Evolutionary conservation across 2,329 filamentous ascomycete species (phyloP), one percentile per base, ranked within the genome.

Genomic region (Pseudocercospora musae): DNA sequence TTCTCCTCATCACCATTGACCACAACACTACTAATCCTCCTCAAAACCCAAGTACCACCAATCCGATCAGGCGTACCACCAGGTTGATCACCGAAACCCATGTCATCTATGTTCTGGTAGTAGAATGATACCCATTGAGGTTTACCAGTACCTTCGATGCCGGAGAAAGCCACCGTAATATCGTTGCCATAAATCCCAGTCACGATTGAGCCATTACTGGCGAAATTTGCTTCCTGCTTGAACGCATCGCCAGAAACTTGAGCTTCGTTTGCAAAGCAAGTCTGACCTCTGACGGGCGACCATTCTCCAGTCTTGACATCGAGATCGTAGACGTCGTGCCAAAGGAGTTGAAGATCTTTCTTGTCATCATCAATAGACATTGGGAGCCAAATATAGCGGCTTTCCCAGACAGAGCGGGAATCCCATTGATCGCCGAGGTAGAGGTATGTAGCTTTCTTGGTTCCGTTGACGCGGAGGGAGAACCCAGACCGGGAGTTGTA

Each of bases 401-500:
- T 81, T 63, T 85, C 83, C 83, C 83, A 85, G 0, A 85, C 73
- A 0, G 82, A 83, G 68, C 84, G 84, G 0, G 77, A 79, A 0
- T 84, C 73, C 87, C 87, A 90, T 15, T 87, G 83, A 73, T 90
- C 87, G 15, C 88, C 87, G 75, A 89, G 82, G 74, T 89, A 90
- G 65, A 88, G 81, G 52, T 68, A 70, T 1, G 69, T 70, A 3
- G 67, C 70, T 15, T 79, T 78, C 13, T 75, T 66, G 4, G 70
- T 73, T 27, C 76, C 74, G 29, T 76, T 71, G n/a, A 83, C 70
- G 7, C 75, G 72, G 8, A 88, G 77, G 15, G 89, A 79, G 66
- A 81, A 88, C 49, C 79, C 85, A 0, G 84, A 86, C 70, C 90
- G 87, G 0, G 82, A 85, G 13, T 75, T 76, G 70, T 84, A 88